Evolutionary conservation across 1,284 basidiomycete genomes (phyloP), one percentile per base, ranked within the genome.

Genomic region (Coniophora puteana): DNA sequence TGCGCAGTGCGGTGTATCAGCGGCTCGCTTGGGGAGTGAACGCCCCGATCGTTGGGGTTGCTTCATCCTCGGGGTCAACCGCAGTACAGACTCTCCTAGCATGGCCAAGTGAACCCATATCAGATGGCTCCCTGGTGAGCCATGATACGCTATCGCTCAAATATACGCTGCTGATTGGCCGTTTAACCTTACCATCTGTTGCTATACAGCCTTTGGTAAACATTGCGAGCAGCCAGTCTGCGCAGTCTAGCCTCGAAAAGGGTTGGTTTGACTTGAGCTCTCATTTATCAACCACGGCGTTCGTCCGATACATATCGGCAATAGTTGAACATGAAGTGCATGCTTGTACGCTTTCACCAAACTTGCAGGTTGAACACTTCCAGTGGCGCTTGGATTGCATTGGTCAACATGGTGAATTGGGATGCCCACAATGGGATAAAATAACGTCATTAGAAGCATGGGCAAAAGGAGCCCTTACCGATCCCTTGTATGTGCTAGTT

Each of bases 1-100:
- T 22, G 34, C 23, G 26, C 23, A 35, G 34, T 23, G 34, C 34
- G 20, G 32, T 34, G 18, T 34, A 34, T 22, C 32, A 34, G 32
- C 8, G 32, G 16, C 20, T 21, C 3, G 34, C 8, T 11, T 35
- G 34, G 12, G 33, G 33, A 10, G 24, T 35, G 20, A 22, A 12
- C 14, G 17, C 23, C n/a, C 20, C 34, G 14, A 24, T 23, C 13
- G 21, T 35, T 12, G 34, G 34, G 20, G 13, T 35, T 6, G 21
- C 34, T n/a, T 23, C 16, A n/a, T 20, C 18, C 11, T 24, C 34
- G 5, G 34, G 22, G 3, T 4, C 8, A 12, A 12, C 20, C 4
- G 21, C 26, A 8, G 20, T 22, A 7, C 34, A 35, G 26, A n/a
- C 26, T 8, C 12, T 35, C 11, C 26, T 23, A 23, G 34, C 33